Evolutionary conservation across 257 asterid genomes (phyloP).

Genomic region (Penstemon eatonii): DNA sequence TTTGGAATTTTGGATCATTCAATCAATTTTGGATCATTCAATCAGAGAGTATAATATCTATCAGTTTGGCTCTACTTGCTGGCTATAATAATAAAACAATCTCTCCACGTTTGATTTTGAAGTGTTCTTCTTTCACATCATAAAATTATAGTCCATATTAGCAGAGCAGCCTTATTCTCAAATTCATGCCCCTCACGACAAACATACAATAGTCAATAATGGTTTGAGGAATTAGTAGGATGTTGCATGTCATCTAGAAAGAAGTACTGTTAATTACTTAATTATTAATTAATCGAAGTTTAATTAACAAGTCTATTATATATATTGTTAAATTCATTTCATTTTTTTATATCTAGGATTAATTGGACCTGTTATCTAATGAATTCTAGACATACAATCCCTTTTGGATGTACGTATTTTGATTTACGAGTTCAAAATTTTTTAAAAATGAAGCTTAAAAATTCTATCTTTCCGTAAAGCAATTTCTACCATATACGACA

Average conservation of each 20-base stretch:
- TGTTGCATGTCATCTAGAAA: not conserved
- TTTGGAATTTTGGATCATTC: not conserved
- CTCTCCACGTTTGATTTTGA: constrained; percentile 1
- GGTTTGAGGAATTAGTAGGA: not conserved
- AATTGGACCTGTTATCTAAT: no score
- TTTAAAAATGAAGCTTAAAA: no score
- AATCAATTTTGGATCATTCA: not conserved
- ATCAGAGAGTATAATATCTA: not conserved
- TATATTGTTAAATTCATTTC: no score
- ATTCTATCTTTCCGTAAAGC: no score
- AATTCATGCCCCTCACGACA: constrained; percentile 8
- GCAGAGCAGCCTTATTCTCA: not conserved
- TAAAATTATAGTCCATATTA: not conserved
- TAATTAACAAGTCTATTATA: not conserved
- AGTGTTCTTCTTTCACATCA: not conserved
- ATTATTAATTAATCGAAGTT: not conserved
- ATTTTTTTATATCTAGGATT: no score
- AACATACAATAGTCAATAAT: not conserved
- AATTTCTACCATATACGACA: no score
- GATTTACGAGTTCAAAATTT: no score
- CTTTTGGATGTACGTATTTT: no score
- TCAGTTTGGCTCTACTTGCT: constrained; percentile 11
- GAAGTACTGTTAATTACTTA: not conserved
- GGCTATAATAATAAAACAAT: not conserved
- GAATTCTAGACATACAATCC: no score